Conservation (phyloP, 139 green algal genomes). For the Chlamydomonas incerta region DNA sequence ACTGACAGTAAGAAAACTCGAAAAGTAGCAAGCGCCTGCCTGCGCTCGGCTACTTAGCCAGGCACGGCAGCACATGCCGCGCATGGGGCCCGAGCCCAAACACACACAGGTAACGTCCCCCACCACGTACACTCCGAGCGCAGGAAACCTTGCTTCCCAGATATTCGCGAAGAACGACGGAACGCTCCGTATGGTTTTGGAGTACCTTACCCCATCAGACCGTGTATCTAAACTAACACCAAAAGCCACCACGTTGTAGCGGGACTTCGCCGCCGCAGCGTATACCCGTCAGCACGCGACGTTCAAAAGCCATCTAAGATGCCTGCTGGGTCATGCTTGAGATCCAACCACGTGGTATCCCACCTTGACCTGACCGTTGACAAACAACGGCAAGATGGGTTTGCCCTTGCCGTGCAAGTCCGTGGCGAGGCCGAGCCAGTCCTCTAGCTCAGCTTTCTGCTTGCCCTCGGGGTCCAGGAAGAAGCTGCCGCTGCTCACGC, state of each 20-base stretch:
- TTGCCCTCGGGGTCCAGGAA: slow-evolving; percentile 25
- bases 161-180: too few relatives aligned
- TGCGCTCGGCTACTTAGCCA: not conserved
- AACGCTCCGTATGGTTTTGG: not conserved
- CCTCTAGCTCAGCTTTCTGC: not conserved
- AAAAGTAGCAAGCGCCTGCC: too few relatives aligned
- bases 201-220: not conserved
- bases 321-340: not conserved
- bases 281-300: not conserved
- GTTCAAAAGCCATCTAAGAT: not conserved
- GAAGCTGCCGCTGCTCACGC: not conserved
- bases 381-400: slow-evolving; percentile 1
- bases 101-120: not conserved
- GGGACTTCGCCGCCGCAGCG: not conserved
- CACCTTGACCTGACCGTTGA: slow-evolving; percentile 30
- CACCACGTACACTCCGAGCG: not conserved
- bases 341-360: not conserved
- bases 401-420: not conserved
- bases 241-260: not conserved
- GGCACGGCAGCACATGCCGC: not conserved
- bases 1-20: not conserved
- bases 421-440: not conserved
- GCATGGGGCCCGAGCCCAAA: not conserved
- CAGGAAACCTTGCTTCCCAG: not conserved
- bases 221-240: not conserved